A percentile compares a stretch with the other conserved stretches of the same genome.
These are phyloP conservation scores for Penicillium dipodomyicola DNA, from an alignment of 495 filamentous ascomycete genomes.

Conservation along the genomic window DNA sequence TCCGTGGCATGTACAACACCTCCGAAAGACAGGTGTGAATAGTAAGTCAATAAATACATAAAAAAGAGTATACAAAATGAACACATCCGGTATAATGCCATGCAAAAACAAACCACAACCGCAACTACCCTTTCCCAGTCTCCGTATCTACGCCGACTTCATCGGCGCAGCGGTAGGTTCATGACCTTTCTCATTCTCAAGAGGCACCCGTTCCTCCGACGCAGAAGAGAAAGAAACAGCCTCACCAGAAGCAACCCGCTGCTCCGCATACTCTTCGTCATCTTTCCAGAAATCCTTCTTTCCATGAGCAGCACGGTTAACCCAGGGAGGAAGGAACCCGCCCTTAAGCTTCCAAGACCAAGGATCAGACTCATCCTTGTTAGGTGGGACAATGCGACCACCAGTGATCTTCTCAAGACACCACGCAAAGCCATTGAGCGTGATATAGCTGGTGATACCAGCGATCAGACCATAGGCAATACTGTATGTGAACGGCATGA, in stretches of 20 bases:
- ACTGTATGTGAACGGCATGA: constrained; percentile 86
- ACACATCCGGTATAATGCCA: constrained; percentile 6
- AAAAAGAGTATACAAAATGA: background rate
- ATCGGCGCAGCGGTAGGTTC: background rate
- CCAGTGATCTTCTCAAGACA: constrained; percentile 59
- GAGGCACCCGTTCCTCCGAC: constrained; percentile 18
- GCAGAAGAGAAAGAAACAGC: constrained; percentile 16
- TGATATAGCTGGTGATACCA: constrained; percentile 70
- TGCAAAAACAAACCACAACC: background rate
- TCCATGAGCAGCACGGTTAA: constrained; percentile 56
- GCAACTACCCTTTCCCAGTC: background rate
- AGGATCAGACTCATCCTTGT: constrained; percentile 68
- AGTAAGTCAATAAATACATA: constrained; percentile 1
- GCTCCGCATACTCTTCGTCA: constrained; percentile 32
- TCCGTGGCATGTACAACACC: background rate
- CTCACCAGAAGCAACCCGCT: constrained; percentile 14
- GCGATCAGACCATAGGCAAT: constrained; percentile 79
- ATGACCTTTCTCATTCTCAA: constrained; percentile 22
- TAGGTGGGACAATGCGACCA: constrained; percentile 67
- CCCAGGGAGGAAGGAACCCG: constrained; percentile 68
- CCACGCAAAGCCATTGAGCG: constrained; percentile 65
- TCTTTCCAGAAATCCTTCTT: constrained; percentile 68
- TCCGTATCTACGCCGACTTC: background rate
- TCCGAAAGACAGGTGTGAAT: background rate
- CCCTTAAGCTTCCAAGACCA: constrained; percentile 70